Evolutionary conservation across 2,329 filamentous ascomycete species (phyloP).

Genomic region (Pseudogymnoascus verrucosus): DNA sequence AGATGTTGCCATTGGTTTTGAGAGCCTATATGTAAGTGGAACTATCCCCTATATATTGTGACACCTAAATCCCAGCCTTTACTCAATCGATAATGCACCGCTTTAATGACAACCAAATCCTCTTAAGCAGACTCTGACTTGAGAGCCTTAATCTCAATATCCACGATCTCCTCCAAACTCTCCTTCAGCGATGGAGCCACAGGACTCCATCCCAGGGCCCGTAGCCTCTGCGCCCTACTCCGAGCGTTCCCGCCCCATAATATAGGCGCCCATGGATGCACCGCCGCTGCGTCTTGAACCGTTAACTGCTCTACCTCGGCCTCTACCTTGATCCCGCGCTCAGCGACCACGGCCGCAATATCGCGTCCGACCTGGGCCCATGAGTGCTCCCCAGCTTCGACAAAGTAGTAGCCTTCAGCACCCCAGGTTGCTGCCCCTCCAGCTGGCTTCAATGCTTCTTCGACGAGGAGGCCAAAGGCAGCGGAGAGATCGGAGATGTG

Average conservation of each 20-base stretch:
- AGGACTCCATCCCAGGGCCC: conserved; percentile 14
- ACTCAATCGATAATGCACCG: background rate
- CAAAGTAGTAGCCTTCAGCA: conserved; percentile 46
- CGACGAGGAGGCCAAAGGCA: conserved; percentile 42
- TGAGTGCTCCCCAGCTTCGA: conserved; percentile 41
- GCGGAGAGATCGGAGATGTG: conserved; percentile 46
- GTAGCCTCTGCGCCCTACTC: conserved; percentile 9
- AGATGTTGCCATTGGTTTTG: background rate
- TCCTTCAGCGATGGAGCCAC: background rate
- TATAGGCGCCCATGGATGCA: conserved; percentile 16
- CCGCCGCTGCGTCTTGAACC: conserved; percentile 11
- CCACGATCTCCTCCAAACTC: background rate
- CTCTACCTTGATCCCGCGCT: conserved; percentile 36
- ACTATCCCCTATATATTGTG: background rate
- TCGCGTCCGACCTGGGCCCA: conserved; percentile 42
- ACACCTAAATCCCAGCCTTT: background rate
- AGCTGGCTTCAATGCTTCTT: conserved; percentile 37
- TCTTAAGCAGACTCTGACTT: background rate
- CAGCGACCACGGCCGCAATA: conserved; percentile 39
- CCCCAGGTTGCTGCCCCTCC: conserved; percentile 40
- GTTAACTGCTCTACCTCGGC: conserved; percentile 15
- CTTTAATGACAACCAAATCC: too few species aligned
- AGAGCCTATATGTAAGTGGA: background rate
- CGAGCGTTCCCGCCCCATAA: conserved; percentile 18
- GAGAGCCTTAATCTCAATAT: background rate